These are phyloP conservation scores for Fusarium dimerum DNA, from an alignment of 2,329 filamentous ascomycete species.

Conservation along the genomic window DNA sequence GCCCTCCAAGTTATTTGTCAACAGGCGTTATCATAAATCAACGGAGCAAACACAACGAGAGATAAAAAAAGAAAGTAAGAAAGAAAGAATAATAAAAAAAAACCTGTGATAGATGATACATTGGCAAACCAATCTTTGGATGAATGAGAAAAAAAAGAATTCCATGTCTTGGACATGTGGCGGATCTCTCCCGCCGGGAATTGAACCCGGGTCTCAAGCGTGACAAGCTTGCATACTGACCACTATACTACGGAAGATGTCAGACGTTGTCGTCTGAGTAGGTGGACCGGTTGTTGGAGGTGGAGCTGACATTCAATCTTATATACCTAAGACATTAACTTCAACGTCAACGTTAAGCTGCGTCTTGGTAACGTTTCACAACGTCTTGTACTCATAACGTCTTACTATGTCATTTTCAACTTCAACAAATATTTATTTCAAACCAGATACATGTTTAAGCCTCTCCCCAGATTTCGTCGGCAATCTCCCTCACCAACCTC, in stretches of 20 bases:
- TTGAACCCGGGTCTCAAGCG: conserved; percentile 28
- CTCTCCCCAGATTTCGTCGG: conserved; percentile 68
- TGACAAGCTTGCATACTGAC: conserved; percentile 26
- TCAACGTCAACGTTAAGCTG: too few relatives aligned
- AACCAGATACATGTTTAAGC: conserved; percentile 13
- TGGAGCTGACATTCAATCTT: neutral
- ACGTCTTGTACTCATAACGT: too few relatives aligned
- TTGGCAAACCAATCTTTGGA: neutral
- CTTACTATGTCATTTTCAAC: neutral
- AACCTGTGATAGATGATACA: too few relatives aligned
- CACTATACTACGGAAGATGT: conserved; percentile 26
- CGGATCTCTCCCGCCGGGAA: conserved; percentile 29
- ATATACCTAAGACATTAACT: neutral
- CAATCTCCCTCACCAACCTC: conserved; percentile 68
- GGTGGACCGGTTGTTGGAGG: neutral
- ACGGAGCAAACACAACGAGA: too few relatives aligned
- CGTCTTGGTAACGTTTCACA: too few relatives aligned
- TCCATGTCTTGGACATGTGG: conserved; percentile 19
- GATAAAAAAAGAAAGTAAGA: neutral
- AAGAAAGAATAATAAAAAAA: neutral
- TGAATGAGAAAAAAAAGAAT: conserved; percentile 10
- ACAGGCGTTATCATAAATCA: too few relatives aligned
- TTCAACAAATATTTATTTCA: neutral
- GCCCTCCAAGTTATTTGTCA: too few relatives aligned
- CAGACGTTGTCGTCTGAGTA: conserved; percentile 3